Evolutionary conservation across 495 filamentous ascomycete species (phyloP).

Genomic region (Bathelium albidoporum): DNA sequence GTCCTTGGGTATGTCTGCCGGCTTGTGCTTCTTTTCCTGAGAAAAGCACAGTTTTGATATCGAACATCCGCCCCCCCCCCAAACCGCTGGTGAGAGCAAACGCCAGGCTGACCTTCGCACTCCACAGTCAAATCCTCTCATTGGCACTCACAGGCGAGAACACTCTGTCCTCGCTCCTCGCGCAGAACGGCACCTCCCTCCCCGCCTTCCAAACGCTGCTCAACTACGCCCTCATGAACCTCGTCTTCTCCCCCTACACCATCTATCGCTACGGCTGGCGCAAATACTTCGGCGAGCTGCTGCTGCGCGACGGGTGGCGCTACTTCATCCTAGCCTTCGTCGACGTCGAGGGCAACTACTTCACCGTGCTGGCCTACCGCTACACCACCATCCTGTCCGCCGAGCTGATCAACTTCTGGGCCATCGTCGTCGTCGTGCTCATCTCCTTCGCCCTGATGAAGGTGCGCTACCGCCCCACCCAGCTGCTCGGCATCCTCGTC

Average conservation of each 20-base stretch:
- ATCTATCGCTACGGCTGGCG: conserved; percentile 72
- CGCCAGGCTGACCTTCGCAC: conserved; percentile 1
- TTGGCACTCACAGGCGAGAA: conserved; percentile 83
- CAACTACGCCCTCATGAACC: conserved; percentile 77
- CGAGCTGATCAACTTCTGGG: conserved; percentile 98
- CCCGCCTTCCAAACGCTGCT: conserved; percentile 97
- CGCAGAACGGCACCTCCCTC: conserved; percentile 58
- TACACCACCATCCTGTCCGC: conserved; percentile 86
- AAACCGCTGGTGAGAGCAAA: background rate
- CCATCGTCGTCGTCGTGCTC: conserved; percentile 83
- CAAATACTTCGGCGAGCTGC: conserved; percentile 49
- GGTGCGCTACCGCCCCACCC: conserved; percentile 79
- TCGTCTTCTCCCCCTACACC: conserved; percentile 74
- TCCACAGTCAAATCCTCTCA: conserved; percentile 62
- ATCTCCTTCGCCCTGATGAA: conserved; percentile 71
- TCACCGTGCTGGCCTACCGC: conserved; percentile 85
- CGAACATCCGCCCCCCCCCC: too few relatives aligned
- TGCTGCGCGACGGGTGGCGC: conserved; percentile 73
- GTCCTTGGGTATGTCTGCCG: conserved; percentile 52
- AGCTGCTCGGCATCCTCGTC: conserved; percentile 76
- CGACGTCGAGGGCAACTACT: conserved; percentile 96
- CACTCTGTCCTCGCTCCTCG: conserved; percentile 74
- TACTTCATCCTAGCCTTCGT: conserved; percentile 87
- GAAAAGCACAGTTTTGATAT: conserved; percentile 4
- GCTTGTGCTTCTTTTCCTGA: background rate